Conservation (phyloP, 257 asterid genomes). For the Forsythia suspensa region DNA sequence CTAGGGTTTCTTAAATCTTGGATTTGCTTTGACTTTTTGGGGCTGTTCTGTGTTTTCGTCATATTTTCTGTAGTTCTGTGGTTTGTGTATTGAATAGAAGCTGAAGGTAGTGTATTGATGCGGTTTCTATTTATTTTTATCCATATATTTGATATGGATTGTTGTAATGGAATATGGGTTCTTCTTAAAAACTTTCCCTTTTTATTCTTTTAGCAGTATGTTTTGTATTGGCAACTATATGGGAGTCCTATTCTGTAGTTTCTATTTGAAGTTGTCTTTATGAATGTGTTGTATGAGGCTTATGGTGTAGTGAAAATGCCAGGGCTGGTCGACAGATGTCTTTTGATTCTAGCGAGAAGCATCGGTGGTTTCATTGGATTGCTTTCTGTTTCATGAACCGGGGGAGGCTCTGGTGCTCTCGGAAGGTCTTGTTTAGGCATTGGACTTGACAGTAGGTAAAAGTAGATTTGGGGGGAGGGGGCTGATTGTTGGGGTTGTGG, state of each 20-base stretch:
- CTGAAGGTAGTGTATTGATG: slow-evolving; percentile 11
- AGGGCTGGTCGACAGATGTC: slow-evolving; percentile 93
- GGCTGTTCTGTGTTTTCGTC: neutral
- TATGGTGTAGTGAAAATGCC: slow-evolving; percentile 37
- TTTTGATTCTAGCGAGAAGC: slow-evolving; percentile 73
- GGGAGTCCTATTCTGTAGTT: too few species aligned
- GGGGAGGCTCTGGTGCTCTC: slow-evolving; percentile 69
- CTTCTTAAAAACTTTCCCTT: neutral
- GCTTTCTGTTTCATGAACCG: slow-evolving; percentile 71
- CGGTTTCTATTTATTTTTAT: slow-evolving; percentile 21
- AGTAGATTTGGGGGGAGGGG: slow-evolving; percentile 22
- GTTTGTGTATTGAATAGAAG: neutral
- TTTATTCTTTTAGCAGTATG: neutral
- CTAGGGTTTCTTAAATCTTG: slow-evolving; percentile 26
- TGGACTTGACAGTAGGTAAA: slow-evolving; percentile 68
- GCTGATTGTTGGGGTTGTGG: slow-evolving; percentile 25
- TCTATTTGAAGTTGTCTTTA: neutral
- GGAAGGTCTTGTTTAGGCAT: slow-evolving; percentile 64
- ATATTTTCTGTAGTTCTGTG: neutral
- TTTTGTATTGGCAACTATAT: too few species aligned
- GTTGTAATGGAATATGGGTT: neutral
- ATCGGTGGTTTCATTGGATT: slow-evolving; percentile 61
- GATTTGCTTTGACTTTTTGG: neutral
- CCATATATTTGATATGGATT: neutral
- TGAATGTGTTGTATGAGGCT: slow-evolving; percentile 24